A percentile compares a stretch with the other conserved stretches of the same genome.
phyloP scores from a whole-genome alignment of 2,329 filamentous ascomycete genomes.

The Nakataea oryzae region DNA sequence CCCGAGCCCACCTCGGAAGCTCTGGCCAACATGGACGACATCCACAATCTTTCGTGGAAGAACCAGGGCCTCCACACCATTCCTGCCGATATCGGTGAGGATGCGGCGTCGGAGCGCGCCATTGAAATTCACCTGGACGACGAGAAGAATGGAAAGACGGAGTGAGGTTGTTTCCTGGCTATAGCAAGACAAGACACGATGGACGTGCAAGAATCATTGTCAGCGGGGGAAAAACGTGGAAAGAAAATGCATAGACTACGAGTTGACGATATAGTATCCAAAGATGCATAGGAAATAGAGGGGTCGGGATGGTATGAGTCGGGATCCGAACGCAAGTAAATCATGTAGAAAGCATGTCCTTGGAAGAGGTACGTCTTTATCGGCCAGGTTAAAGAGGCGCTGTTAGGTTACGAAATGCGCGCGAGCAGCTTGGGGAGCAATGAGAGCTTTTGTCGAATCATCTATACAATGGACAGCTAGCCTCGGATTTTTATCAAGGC shows the following conservation, averaged over 20 bases:
- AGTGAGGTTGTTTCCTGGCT: neutral
- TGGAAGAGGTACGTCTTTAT: neutral
- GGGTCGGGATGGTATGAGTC: neutral
- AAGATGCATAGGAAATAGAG: neutral
- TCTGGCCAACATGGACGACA: conserved; percentile 15
- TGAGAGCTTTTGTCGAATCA: neutral
- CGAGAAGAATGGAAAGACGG: conserved; percentile 15
- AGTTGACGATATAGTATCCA: conserved; percentile 9
- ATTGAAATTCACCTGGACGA: conserved; percentile 39
- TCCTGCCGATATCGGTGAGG: conserved; percentile 19
- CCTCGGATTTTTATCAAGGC: too few relatives aligned
- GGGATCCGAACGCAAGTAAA: neutral
- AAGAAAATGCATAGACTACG: conserved; percentile 5
- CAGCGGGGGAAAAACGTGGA: neutral
- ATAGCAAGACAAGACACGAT: neutral
- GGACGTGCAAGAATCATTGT: neutral
- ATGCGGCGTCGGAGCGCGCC: conserved; percentile 31
- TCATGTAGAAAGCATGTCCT: neutral
- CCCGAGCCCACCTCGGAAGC: conserved; percentile 13
- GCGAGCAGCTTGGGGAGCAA: neutral
- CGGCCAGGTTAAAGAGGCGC: neutral
- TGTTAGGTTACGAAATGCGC: neutral
- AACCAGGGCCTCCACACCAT: conserved; percentile 27
- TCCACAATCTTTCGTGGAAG: conserved; percentile 23
- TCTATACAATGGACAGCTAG: too few relatives aligned